phyloP scores from a whole-genome alignment of 768 basidiomycete species.

The Boletus huronensis region DNA sequence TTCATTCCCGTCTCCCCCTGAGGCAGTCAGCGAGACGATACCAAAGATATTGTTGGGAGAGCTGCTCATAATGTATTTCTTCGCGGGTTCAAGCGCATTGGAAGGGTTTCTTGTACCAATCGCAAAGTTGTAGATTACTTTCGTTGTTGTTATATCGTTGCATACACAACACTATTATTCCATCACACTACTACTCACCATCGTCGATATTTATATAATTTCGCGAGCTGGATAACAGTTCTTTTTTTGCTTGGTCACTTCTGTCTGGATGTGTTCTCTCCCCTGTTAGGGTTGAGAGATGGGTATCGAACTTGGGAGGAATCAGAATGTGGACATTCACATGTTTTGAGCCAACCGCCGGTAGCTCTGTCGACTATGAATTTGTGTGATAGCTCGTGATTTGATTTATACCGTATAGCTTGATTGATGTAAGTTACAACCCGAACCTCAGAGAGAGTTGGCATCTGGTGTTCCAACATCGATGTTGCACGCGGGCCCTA shows the following conservation, averaged over 20 bases:
- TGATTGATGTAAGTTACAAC: neutral
- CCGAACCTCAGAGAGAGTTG: neutral
- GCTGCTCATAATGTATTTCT: neutral
- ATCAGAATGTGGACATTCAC: neutral
- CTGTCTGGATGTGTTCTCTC: neutral
- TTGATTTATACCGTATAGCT: neutral
- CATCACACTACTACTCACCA: neutral
- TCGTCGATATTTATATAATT: neutral
- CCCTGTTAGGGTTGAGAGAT: neutral
- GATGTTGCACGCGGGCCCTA: neutral
- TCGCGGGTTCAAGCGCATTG: neutral
- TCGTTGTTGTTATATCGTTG: neutral
- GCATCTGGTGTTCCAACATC: neutral
- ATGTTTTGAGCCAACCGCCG: neutral
- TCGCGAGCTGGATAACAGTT: neutral
- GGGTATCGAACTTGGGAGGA: neutral
- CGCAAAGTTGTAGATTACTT: neutral
- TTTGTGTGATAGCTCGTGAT: neutral
- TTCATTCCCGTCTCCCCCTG: constrained; percentile 37
- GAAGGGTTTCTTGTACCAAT: constrained; percentile 8
- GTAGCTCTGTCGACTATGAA: neutral
- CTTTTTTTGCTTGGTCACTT: neutral
- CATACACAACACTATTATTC: neutral
- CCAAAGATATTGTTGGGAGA: neutral
- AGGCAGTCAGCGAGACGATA: neutral